Evolutionary conservation across 1,139 yeast genomes (phyloP), one percentile per base, ranked within the genome.

Genomic region (Hanseniaspora sp.): DNA sequence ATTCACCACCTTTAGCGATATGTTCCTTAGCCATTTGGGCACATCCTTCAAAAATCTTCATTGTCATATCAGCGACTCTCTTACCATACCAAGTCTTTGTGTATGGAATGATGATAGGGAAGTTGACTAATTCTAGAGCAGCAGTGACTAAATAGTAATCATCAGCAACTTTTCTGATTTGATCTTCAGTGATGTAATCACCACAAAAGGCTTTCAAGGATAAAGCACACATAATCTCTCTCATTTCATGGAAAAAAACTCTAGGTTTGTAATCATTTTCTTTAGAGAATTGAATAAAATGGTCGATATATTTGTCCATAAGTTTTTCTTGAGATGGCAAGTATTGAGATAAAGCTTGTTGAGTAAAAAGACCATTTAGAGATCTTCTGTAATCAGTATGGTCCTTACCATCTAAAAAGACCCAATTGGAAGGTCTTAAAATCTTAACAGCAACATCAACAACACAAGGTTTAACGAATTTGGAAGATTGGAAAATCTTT

Each of bases 71-170:
- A 56, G 96, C 95, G 64, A 90, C 84, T 67, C 77, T 80, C 74
- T 86, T 84, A 61, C 98, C 98, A 71, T 90, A 87, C 98, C 98
- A 92, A 46, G 97, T 84, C 73, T 88, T 92, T 59, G 98, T 88
- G 75, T 77, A 92, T 35, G 98, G 98, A 56, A 92, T 69, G 59
- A 92, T 90, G 63, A 92, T 86, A 60, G 98, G 98, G 80, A 92
- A 92, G 74, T 92, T 92, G 60, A 92, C 98, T 63, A 92, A 78
- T 71, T 92, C 98, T 67, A 92, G 76, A 46, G 98, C 98, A 58
- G 95, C 95, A 33, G 98, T 92, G 62, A 92, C 84, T 61, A 79
- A 74, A 71, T 80, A 92, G 71, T 88, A 92, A 69, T 88, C 87
- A 68, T 92, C 97, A 52, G 97, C 94, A 65, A 92, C 80, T 58